Evolutionary conservation across 2,329 filamentous ascomycete species (phyloP), one percentile per base, ranked within the genome.

Genomic region (Thielaviopsis cerberus): DNA sequence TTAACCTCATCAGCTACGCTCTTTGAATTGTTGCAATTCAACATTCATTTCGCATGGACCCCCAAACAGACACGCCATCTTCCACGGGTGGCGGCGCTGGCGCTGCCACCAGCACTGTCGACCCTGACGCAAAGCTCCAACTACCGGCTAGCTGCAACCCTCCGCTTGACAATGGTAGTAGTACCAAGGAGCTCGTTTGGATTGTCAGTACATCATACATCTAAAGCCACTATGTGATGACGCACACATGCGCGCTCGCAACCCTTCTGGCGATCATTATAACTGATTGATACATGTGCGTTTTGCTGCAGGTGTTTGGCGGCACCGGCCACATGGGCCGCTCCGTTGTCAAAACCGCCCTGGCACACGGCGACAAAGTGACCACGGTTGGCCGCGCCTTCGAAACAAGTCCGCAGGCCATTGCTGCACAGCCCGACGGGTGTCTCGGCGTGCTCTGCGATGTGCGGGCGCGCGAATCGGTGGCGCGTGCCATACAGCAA

Each of bases 251-350:
- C n/a, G n/a, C n/a, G 15, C 24, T 15, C 26, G 13, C 15, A 27
- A 17, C 1, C 4, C 26, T 48, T 7, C 41, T 11, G 22, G 23
- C 24, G 24, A 52, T 25, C 51, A 23, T 26, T 52, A n/a, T 52
- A 26, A 17, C 22, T 52, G 51, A 52, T 24, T 25, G 22, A 34
- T 34, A 41, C 34, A 51, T 30, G 22, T 37, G 51, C 20, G 53
- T 41, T 20, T 55, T 60, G 25, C 34, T 11, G 50, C 61, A 89
- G 88, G 76, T 97, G 57, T 98, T 96, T 70, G 92, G 92, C 54
- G 90, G 88, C 54, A 96, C 90, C n/a, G 92, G 92, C 58, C 92
- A 98, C 66, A 94, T 97, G 77, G 92, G 92, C 60, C 84, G 88
- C 56, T 94, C 87, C 7, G 80, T 97, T 22, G 87, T 91, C 61